Base-by-base conservation (phyloP, 441 rosid genomes). In the Heliophila coronopifolia region DNA sequence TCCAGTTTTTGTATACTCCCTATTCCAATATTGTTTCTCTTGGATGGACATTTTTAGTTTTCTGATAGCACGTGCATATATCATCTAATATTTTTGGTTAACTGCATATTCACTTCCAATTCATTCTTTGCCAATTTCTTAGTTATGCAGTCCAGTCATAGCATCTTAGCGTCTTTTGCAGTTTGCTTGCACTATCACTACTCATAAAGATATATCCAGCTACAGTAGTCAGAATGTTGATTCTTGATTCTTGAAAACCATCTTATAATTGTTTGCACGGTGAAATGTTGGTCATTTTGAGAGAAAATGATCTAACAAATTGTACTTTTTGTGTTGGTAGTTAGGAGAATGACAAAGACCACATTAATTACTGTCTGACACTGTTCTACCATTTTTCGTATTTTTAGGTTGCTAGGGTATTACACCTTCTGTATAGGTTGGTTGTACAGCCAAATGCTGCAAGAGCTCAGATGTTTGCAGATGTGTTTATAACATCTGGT, bases 361-460 rank as follows among this genome's bases (percentile, higher is more conserved):
- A 40, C 26, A 30, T 44, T 24, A 65, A 17, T 17, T 28, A 19
- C 18, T 32, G 26, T 58, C 58, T 51, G 30, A 49, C 54, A 62
- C 33, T 65, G 39, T 43, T 53, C 44, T 17, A 35, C 22, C 10
- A 26, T 44, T 20, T 28, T 70, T 66, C 28, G 2, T 69, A 59
- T 23, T 62, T 71, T 56, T 74, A 94, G 99, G 81, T 94, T 65
- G 83, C 94, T 26, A 79, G 99, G 73, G 83, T 83, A 55, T 70
- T 94, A 74, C 91, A 90, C 73, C 79, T 94, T 66, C 74, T 94
- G 58, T 81, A 84, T 65, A 81, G 94, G 73, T 69, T 94, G 68
- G 81, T 94, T 30, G 85, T 94, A 18, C 99, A 94, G 63, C 99
- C 99, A 68, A 94, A 90, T 73, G 73, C 86, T 48, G 38, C 86